Evolutionary conservation across 108 stramenopile genomes (phyloP).

Genomic region (Fragilaria radians): DNA sequence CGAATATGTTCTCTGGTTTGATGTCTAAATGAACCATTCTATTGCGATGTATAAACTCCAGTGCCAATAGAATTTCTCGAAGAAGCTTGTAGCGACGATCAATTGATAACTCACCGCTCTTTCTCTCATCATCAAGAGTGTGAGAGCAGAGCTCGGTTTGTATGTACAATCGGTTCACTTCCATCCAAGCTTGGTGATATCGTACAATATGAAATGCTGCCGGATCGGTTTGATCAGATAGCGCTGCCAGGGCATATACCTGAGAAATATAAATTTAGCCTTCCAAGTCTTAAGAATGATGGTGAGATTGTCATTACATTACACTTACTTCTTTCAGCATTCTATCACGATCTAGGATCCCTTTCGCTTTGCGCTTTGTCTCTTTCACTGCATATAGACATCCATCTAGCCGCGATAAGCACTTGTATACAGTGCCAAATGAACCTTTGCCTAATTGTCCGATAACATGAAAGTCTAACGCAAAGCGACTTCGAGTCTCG

Average conservation of each 20-base stretch:
- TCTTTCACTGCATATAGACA: slow-evolving; percentile 84
- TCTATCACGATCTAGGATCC: slow-evolving; percentile 50
- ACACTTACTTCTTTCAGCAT: slow-evolving; percentile 74
- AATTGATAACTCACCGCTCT: slow-evolving; percentile 14
- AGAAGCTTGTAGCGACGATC: slow-evolving; percentile 68
- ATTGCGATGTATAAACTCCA: slow-evolving; percentile 79
- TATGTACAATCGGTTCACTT: slow-evolving; percentile 77
- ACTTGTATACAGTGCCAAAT: slow-evolving; percentile 78
- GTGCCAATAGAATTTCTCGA: slow-evolving; percentile 78
- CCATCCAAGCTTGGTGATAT: slow-evolving; percentile 90
- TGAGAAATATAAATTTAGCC: slow-evolving; percentile 4
- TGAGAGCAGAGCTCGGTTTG: slow-evolving; percentile 75
- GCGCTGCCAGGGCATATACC: slow-evolving; percentile 78
- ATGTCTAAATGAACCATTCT: slow-evolving; percentile 91
- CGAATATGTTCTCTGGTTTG: slow-evolving; percentile 93
- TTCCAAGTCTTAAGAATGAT: neutral
- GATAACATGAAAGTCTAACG: slow-evolving; percentile 70
- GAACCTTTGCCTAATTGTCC: slow-evolving; percentile 69
- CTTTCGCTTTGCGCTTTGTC: slow-evolving; percentile 61
- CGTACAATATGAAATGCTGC: slow-evolving; percentile 86
- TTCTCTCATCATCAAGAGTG: slow-evolving; percentile 53
- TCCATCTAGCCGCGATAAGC: slow-evolving; percentile 62
- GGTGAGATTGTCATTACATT: neutral
- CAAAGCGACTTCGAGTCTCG: slow-evolving; percentile 29
- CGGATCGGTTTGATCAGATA: slow-evolving; percentile 64